Base-by-base conservation (phyloP, 257 asterid genomes). In the Solanum phureja region DNA sequence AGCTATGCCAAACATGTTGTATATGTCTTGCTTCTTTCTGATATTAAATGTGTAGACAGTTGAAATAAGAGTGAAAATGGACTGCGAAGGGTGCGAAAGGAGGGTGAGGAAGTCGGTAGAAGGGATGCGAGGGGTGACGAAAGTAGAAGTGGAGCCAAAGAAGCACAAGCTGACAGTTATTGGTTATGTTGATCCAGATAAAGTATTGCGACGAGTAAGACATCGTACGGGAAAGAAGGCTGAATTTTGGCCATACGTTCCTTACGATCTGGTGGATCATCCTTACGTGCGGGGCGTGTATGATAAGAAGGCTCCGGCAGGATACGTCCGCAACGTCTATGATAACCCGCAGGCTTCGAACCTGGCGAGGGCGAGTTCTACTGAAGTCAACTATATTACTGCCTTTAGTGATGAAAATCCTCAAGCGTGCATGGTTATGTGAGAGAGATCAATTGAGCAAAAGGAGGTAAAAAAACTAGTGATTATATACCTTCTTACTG, bases 321-420 rank as follows among this genome's bases (percentile, higher is more conserved):
- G 94, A 21, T 91, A 87, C 8, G 94, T 92, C 4, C 88, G 91
- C 8, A 89, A 87, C 38, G 88, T n/a, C 27, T 49, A 74, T 56
- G 86, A 88, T 38, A 83, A 86, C 12, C 92, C 93, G 10, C 89
- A 88, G 68, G 33, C 21, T 7, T 66, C 89, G 3, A 81, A 77
- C 23, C 90, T 91, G 21, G 94, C 92, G 1, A 90, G 93, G 16
- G 94, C 94, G 0, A 87, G 84, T 16, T 92, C 94, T 1, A 83
- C 91, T 8, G 94, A 92, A 46, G 90, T 91, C 16, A 90, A 60
- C 82, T 92, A 92, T 60, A 88, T 84, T 40, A 86, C 94, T 24
- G 92, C 93, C 12, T 92, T 92, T 6, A 92, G 93, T 49, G 93
- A 92, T 85, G 94, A 92, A 0, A 92, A 92, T 60, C 64, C 91